Evolutionary conservation across 202 grass and related monocot species (phyloP).

Genomic region (Panicum virgatum): DNA sequence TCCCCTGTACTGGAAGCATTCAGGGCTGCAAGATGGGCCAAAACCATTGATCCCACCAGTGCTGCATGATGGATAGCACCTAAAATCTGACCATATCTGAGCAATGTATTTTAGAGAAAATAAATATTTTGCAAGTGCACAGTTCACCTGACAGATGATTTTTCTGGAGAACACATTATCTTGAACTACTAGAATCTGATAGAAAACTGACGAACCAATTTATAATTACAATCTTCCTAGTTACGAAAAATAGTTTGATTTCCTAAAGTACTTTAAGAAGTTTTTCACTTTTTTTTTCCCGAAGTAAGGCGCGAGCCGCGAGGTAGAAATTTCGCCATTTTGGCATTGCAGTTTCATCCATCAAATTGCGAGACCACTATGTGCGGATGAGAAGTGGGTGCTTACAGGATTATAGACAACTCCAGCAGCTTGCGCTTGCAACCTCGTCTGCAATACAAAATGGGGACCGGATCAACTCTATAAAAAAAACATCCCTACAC

Average conservation of each 20-base stretch:
- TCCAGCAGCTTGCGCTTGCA: slow-evolving; percentile 96
- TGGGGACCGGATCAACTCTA: not conserved
- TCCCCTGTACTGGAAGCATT: slow-evolving; percentile 85
- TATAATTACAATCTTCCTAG: not conserved
- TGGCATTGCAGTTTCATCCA: not conserved
- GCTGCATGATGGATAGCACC: slow-evolving; percentile 79
- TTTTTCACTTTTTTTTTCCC: not conserved
- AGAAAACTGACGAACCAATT: not conserved
- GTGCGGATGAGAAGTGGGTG: not conserved
- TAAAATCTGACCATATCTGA: slow-evolving; percentile 93
- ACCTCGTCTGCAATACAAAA: slow-evolving; percentile 70
- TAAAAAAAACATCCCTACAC: not conserved
- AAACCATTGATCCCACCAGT: slow-evolving; percentile 57
- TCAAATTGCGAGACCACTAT: not conserved
- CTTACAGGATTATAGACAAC: slow-evolving; percentile 76
- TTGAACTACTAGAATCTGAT: not conserved
- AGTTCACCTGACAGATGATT: slow-evolving; percentile 17
- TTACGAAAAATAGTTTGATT: not conserved
- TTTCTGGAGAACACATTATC: not conserved
- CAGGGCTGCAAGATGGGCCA: slow-evolving; percentile 59
- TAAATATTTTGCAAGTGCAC: slow-evolving; percentile 18
- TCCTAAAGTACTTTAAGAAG: not conserved
- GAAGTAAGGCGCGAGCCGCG: not conserved
- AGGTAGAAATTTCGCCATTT: not conserved
- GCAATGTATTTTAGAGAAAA: slow-evolving; percentile 48